These are phyloP conservation scores for Vitis amurensis DNA, from an alignment of 164 flowering plant genomes.

Conservation along the genomic window DNA sequence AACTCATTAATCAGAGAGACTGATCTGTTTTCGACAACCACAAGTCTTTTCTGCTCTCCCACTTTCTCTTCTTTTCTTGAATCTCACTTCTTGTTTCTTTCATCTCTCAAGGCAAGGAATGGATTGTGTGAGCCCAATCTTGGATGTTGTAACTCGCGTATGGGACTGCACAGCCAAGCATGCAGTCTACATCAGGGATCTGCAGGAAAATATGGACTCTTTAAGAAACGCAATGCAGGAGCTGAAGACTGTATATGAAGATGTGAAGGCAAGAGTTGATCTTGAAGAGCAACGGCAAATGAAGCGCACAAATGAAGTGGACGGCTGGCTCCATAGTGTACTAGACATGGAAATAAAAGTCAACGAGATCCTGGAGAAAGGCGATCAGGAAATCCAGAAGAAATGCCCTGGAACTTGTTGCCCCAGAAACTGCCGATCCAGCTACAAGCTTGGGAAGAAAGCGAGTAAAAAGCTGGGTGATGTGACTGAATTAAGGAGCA, in stretches of 20 bases:
- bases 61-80: too few relatives aligned
- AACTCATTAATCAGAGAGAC: too few relatives aligned
- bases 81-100: too few relatives aligned
- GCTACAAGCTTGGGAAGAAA: slow-evolving; percentile 22
- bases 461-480: neutral
- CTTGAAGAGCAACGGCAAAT: neutral
- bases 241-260: neutral
- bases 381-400: neutral
- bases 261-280: slow-evolving; percentile 10
- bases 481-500: neutral
- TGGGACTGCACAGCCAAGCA: slow-evolving; percentile 9
- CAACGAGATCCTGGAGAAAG: neutral
- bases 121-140: too few relatives aligned
- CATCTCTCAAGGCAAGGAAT: too few relatives aligned
- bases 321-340: slow-evolving; percentile 15
- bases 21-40: too few relatives aligned
- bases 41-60: too few relatives aligned
- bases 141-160: neutral
- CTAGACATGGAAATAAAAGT: slow-evolving; percentile 4
- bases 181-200: neutral
- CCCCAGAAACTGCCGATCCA: slow-evolving; percentile 13
- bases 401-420: slow-evolving; percentile 3
- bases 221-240: neutral
- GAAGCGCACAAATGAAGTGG: slow-evolving; percentile 3
- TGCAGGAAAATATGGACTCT: neutral